phyloP scores from a whole-genome alignment of 306 rosid species.

The Luffa aegyptiaca region DNA sequence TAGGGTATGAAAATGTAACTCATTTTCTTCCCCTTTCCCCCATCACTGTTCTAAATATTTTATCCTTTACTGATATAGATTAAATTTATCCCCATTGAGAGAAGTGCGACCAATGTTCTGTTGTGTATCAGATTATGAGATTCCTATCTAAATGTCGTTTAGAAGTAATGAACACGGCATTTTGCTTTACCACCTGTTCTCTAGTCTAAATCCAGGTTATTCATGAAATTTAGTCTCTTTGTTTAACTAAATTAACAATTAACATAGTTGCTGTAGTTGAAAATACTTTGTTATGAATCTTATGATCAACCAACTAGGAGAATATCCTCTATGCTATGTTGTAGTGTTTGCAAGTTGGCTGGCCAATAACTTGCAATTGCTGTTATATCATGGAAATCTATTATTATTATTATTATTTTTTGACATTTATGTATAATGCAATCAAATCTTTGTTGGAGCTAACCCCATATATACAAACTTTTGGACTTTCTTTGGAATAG shows the following conservation, averaged over 20 bases:
- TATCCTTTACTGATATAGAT: neutral
- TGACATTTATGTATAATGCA: neutral
- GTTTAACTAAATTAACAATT: neutral
- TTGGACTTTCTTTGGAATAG: slow-evolving; percentile 42
- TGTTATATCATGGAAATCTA: neutral
- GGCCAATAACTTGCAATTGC: neutral
- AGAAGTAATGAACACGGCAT: neutral
- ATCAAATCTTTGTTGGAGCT: neutral
- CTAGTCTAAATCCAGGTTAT: neutral
- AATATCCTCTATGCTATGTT: neutral
- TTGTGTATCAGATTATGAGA: neutral
- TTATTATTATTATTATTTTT: neutral
- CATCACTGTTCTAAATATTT: neutral
- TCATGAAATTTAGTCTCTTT: neutral
- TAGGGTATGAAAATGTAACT: neutral
- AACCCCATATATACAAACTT: slow-evolving; percentile 17
- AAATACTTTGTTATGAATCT: neutral
- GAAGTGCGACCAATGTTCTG: neutral
- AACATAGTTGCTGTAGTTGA: neutral
- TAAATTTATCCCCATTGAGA: neutral
- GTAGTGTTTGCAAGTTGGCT: neutral
- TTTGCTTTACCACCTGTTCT: neutral
- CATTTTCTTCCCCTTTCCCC: neutral
- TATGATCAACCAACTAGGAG: neutral
- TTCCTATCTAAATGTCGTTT: neutral